A percentile compares a stretch with the other conserved stretches of the same genome.
phyloP scores from a whole-genome alignment of 352 stramenopile species.

The Phytopythium chamaehyphon region DNA sequence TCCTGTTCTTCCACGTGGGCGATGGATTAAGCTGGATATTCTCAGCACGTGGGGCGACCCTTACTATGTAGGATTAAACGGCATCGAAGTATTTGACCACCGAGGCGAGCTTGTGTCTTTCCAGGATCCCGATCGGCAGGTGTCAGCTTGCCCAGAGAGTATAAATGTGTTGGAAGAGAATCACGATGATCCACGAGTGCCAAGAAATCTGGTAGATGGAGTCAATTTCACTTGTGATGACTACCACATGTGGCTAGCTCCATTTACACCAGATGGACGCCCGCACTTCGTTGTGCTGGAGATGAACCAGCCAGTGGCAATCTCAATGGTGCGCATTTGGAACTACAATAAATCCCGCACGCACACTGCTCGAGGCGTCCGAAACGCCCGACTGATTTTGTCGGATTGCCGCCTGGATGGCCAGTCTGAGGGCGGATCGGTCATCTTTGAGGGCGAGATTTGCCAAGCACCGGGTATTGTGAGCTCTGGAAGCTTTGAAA shows the following conservation, averaged over 20 bases:
- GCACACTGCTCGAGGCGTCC: conserved; percentile 70
- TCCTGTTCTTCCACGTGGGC: conserved; percentile 59
- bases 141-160: conserved; percentile 62
- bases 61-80: conserved; percentile 89
- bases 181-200: conserved; percentile 62
- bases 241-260: conserved; percentile 89
- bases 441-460: conserved; percentile 88
- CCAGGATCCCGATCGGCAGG: conserved; percentile 35
- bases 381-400: conserved; percentile 53
- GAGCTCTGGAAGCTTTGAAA: conserved; percentile 36
- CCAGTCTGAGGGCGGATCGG: not conserved
- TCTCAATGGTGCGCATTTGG: conserved; percentile 89
- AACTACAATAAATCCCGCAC: conserved; percentile 93
- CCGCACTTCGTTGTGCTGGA: conserved; percentile 56
- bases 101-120: conserved; percentile 53
- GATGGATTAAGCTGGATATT: conserved; percentile 69
- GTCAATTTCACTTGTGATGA: conserved; percentile 89
- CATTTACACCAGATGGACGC: conserved; percentile 46
- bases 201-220: conserved; percentile 78
- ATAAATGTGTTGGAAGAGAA: conserved; percentile 91
- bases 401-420: not conserved
- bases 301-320: conserved; percentile 23
- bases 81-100: conserved; percentile 86
- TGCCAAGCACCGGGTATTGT: conserved; percentile 64
- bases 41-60: conserved; percentile 87